These are phyloP conservation scores for Penicillium thymicola DNA, from an alignment of 2,329 filamentous ascomycete genomes.

Conservation along the genomic window DNA sequence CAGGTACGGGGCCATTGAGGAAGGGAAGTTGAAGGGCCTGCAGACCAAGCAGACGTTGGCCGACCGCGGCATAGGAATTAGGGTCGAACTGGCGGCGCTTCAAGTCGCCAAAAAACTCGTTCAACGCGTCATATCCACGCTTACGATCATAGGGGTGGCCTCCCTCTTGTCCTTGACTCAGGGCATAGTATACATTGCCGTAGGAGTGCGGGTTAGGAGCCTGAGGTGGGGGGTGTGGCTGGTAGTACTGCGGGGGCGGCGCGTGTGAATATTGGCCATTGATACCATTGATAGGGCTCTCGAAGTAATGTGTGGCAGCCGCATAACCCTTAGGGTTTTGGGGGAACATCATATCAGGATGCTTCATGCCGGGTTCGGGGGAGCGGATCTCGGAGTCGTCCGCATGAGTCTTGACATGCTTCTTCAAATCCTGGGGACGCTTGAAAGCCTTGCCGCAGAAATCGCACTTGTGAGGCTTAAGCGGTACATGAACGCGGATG, in stretches of 20 bases:
- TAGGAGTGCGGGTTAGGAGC: constrained; percentile 57
- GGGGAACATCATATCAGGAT: constrained; percentile 42
- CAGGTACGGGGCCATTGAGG: constrained; percentile 55
- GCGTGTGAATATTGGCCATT: constrained; percentile 42
- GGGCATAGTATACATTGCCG: constrained; percentile 73
- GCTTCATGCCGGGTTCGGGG: constrained; percentile 55
- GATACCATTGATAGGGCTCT: constrained; percentile 49
- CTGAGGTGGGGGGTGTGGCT: constrained; percentile 54
- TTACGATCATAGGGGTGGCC: constrained; percentile 68
- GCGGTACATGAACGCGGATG: constrained; percentile 95
- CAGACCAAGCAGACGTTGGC: constrained; percentile 78
- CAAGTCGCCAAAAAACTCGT: constrained; percentile 89
- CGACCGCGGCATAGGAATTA: constrained; percentile 84
- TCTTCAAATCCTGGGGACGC: constrained; percentile 97
- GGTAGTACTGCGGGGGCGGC: constrained; percentile 51
- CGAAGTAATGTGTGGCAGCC: constrained; percentile 55
- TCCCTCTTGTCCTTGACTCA: constrained; percentile 62
- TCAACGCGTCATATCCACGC: constrained; percentile 80
- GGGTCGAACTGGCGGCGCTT: constrained; percentile 91
- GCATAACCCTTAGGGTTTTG: constrained; percentile 40
- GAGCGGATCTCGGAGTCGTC: constrained; percentile 81
- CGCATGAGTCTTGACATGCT: constrained; percentile 98
- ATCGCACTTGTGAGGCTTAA: constrained; percentile 98
- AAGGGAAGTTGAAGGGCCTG: constrained; percentile 65
- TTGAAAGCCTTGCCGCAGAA: constrained; percentile 99